Base-by-base conservation (phyloP, 202 grass and related monocot species). In the Carex arenaria region DNA sequence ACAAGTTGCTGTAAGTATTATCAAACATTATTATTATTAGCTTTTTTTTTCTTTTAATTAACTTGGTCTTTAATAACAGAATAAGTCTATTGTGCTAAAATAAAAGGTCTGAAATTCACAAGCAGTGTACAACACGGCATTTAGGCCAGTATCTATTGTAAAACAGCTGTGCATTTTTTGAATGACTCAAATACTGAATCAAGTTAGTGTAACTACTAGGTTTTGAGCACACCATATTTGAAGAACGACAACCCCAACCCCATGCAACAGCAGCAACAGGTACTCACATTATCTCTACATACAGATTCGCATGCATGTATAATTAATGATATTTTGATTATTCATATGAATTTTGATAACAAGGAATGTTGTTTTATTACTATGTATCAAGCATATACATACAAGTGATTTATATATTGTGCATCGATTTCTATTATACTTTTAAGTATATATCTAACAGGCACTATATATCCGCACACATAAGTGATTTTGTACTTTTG, bases 1-100 rank as follows among this genome's bases (percentile, higher is more conserved):
- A 52, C 96, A 99, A 99, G 96, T 96, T 85, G 86, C 82, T 23
- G 96, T 99, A 84, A 87, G 96, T 88, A 32, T 47, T 45, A 31
- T 77, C 83, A 56, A 82, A 49, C 49, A 72, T 72, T n/a, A 56
- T 5, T n/a, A 56, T 5, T 14, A 55, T 83, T 65, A 71, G 61
- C 1, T 62, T 84, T 79, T 64, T 17, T 23, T 86, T 53, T 85
- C 63, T 4, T 45, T 80, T 53, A 47, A 82, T 28, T 81, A 57
- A 19, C n/a, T 61, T 2, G 68, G 5, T 69, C 36, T 8, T 43
- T 20, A 4, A 2, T 85, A 64, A 75, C 23, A 53, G 12, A 30
- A 8, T 6, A 30, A 15, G 47, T 12, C 9, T 76, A 55, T 49
- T 31, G 6, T 54, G 32, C 2, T 20, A 17, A 10, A 3, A 4